Evolutionary conservation across 257 asterid genomes (phyloP), one percentile per base, ranked within the genome.

Genomic region (Lycium ferocissimum): DNA sequence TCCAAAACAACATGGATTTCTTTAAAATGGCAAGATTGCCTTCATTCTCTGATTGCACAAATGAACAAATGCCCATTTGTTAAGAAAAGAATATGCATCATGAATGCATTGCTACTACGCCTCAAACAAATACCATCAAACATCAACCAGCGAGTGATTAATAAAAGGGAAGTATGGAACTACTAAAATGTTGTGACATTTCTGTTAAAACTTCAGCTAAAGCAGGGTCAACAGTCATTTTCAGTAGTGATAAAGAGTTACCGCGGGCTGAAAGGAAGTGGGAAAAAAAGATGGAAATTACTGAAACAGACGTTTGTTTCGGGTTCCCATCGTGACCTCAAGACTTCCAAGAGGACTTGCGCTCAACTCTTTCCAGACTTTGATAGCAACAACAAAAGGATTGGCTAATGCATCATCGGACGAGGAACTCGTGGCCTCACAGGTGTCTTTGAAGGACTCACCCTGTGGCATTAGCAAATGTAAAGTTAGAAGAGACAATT

Each of bases 371-470:
- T 76, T 83, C 86, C 85, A 10, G 47, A 78, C 54, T 37, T 65
- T 67, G 76, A 83, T 83, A 14, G 51, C 65, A 82, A 83, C 33
- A 26, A 26, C 33, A 43, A 70, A 83, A 65, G 66, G 66, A 78
- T 78, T 83, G 83, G 15, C 84, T 87, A 90, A 89, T 90, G 90
- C 85, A 66, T 59, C 66, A 87, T 91, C 11, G 93, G 90, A 79
- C 89, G 92, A 65, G 92, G 87, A 83, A 89, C 82, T 62, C 93
- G 92, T 13, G 98, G 98, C 96, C 98, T 94, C 89, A 96, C 98
- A 0, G 98, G 99, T 18, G 99, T 96, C 96, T 96, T 96, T 57
- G 99, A 96, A 87, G 99, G 99, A 85, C 98, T 94, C 92, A 96
- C 98, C 98, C 99, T 95, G 63, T 59, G 80, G 76, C 15, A 72